Base-by-base conservation (phyloP, 306 rosid species). In the Luffa aegyptiaca region DNA sequence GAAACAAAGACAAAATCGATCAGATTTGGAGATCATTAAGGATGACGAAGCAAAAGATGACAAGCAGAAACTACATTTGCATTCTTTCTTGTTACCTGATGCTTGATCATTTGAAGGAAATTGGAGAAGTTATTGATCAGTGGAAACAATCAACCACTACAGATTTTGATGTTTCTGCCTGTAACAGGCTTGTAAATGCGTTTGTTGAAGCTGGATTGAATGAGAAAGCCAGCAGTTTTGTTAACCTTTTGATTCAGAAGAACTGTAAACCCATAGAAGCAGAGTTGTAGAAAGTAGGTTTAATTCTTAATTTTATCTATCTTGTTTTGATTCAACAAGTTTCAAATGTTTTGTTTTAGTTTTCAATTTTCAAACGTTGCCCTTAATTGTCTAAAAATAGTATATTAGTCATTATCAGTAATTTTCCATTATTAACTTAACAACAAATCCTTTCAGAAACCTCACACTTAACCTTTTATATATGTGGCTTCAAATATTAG, bases 1-100 rank as follows among this genome's bases (percentile, higher is more conserved):
- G 97, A 83, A 85, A 86, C 81, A 91, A 87, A 80, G 89, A 88
- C 41, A 88, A 84, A 83, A 84, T 95, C 6, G 97, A 92, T 81
- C 89, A 91, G 85, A 89, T 95, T 85, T 95, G 97, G 97, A 91
- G 84, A 78, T 90, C 96, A 74, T 82, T 95, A 86, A 86, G 85
- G 84, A 88, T 88, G 96, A 91, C 98, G 3, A 87, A 83, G 61
- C 95, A 90, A 79, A 92, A 91, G 87, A 91, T 95, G 97, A 85
- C 86, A n/a, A 84, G 92, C 84, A 90, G 97, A 83, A 92, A 88
- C 75, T 92, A 91, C 63, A 81, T 86, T 41, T 95, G 93, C 73
- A 58, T 90, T 20, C 81, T 95, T 79, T 91, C 96, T 61, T 92
- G 97, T 3, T 95, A 95, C 89, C 79, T 92, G 80, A 89, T 95